These are phyloP conservation scores for Rhododendron ferrugineum DNA, from an alignment of 148 eudicot genomes.

Conservation along the genomic window DNA sequence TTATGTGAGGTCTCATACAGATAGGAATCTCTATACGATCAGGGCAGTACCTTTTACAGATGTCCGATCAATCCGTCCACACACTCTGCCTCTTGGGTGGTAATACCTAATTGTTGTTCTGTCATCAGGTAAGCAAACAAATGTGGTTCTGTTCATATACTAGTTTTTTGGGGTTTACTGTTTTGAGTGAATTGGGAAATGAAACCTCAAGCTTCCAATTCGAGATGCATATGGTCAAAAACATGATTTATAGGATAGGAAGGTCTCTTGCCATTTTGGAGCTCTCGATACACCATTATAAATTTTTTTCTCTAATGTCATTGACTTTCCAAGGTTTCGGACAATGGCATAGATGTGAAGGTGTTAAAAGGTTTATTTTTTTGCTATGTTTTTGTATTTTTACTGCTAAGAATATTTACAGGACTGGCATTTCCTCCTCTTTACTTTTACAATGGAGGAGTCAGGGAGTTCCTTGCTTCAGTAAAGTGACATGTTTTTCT, in stretches of 20 bases:
- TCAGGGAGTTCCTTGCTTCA: constrained; percentile 77
- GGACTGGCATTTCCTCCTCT: constrained; percentile 96
- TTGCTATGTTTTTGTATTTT: neutral
- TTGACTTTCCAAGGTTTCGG: neutral
- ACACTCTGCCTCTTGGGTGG: constrained; percentile 91
- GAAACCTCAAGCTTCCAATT: neutral
- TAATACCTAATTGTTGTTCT: constrained; percentile 79
- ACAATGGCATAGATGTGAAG: neutral
- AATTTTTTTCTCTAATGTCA: neutral
- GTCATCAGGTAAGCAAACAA: constrained; percentile 55
- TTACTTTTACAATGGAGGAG: constrained; percentile 94
- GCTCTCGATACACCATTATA: neutral
- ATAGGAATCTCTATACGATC: constrained; percentile 84
- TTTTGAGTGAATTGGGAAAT: neutral
- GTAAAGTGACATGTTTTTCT: constrained; percentile 78
- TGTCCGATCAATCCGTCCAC: constrained; percentile 75
- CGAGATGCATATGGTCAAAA: neutral
- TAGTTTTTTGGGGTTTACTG: neutral
- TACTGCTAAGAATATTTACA: constrained; percentile 20
- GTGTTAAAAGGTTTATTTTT: neutral
- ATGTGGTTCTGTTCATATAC: neutral
- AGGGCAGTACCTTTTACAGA: constrained; percentile 77
- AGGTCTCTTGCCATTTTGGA: neutral
- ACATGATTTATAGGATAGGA: neutral
- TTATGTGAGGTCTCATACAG: constrained; percentile 32